Conservation (phyloP, 768 basidiomycete genomes). For the Clavaria fumosa region DNA sequence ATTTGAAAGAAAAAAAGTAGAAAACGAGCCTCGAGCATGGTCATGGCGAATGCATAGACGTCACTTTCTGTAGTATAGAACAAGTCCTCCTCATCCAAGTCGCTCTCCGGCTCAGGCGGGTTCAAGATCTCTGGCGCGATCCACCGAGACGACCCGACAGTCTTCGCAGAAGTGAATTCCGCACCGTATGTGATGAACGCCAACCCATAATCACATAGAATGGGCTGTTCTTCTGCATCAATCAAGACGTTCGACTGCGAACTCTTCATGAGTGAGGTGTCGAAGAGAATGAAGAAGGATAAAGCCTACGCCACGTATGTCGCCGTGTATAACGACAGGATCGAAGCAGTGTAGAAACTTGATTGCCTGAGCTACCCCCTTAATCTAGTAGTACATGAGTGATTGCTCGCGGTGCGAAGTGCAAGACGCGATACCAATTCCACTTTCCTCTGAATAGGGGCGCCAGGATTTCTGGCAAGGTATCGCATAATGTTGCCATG, state of each 20-base stretch:
- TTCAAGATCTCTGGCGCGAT: conserved; percentile 20
- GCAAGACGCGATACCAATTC: conserved; percentile 1
- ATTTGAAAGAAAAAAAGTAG: not conserved
- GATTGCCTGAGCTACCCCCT: conserved; percentile 13
- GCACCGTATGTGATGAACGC: conserved; percentile 12
- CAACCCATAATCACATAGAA: conserved; percentile 18
- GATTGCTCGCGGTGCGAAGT: not conserved
- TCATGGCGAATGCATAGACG: conserved; percentile 18
- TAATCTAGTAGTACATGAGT: conserved; percentile 5
- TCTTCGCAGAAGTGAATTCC: conserved; percentile 14
- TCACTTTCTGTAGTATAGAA: conserved; percentile 12
- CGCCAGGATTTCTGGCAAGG: conserved; percentile 3
- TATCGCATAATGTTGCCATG: conserved; percentile 15
- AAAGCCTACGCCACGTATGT: conserved; percentile 14
- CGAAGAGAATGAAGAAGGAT: not conserved
- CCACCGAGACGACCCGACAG: conserved; percentile 17
- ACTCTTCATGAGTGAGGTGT: not conserved
- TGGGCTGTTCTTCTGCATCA: conserved; percentile 11
- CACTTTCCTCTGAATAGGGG: conserved; percentile 7
- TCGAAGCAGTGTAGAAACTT: conserved; percentile 13
- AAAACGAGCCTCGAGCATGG: conserved; percentile 15
- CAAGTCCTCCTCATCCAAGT: conserved; percentile 1
- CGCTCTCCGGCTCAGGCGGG: conserved; percentile 8
- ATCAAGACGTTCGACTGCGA: conserved; percentile 18
- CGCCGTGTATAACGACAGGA: conserved; percentile 15